Evolutionary conservation across 2,329 filamentous ascomycete genomes (phyloP).

Genomic region (Cladosporium phlei): DNA sequence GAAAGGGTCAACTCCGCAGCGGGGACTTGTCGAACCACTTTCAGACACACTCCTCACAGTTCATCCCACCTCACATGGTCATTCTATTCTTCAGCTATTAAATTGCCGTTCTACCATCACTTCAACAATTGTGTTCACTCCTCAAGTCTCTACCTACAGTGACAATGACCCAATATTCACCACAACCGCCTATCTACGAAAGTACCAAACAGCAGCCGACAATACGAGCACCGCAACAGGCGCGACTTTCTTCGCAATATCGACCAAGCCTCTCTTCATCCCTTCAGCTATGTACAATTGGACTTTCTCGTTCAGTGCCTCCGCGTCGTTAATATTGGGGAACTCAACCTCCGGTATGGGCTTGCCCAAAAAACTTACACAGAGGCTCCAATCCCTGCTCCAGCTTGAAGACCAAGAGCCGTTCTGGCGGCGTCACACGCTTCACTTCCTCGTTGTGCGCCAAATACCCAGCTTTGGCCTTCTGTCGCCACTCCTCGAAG

Average conservation of each 20-base stretch:
- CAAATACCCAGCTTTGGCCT: constrained; percentile 12
- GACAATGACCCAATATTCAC: too few species aligned
- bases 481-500: background rate
- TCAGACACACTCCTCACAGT: too few species aligned
- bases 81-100: too few species aligned
- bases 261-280: background rate
- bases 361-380: constrained; percentile 16
- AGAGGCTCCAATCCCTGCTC: constrained; percentile 15
- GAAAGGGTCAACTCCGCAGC: background rate
- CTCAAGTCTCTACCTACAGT: too few species aligned
- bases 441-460: constrained; percentile 13
- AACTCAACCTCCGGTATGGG: background rate
- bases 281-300: background rate
- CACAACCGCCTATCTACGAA: too few species aligned
- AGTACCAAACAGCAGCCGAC: background rate
- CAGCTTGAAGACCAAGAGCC: constrained; percentile 14
- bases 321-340: background rate
- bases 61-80: too few species aligned
- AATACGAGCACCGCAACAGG: background rate
- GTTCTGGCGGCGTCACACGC: constrained; percentile 4
- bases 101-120: too few species aligned
- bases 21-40: too few species aligned
- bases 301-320: background rate
- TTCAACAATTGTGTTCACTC: too few species aligned
- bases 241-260: background rate